Evolutionary conservation across 2,329 filamentous ascomycete genomes (phyloP), one percentile per base, ranked within the genome.

Genomic region (Neoscytalidium dimidiatum): DNA sequence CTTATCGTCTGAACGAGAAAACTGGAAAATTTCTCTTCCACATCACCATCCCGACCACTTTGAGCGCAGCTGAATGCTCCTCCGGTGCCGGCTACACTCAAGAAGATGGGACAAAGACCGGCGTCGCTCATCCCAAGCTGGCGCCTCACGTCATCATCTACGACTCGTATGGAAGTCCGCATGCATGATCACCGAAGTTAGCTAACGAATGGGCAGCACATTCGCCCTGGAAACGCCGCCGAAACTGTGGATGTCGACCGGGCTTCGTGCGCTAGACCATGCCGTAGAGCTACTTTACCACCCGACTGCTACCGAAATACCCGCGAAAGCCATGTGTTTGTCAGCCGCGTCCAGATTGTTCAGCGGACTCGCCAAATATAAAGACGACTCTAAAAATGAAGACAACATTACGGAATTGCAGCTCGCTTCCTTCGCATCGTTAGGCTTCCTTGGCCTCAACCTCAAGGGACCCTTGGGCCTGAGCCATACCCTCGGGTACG

Each of bases 281-380:
- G 83, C 85, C 0, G 75, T 86, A 56, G 85, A 87, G 70, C 65
- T 81, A 1, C 73, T 84, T 66, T 86, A 86, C 68, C 82, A 87
- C 65, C 82, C 82, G 0, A 81, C 79, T 0, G 78, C 82, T 1
- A 79, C 78, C 1, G 84, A 86, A 69, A 78, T 85, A 70, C 84
- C 84, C 0, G 79, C 78, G 19, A 77, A 80, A n/a, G 77, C 79
- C 67, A 73, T 83, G 66, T 73, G 75, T 1, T 66, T 85, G 31
- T 76, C 77, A 29, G 80, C 84, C 2, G 81, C 83, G 0, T 74
- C 70, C 1, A 77, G 75, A 3, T 73, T 87, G 2, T 86, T 86
- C 72, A 76, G 74, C 17, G 74, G 80, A 62, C 73, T 87, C 38
- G 79, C 78, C 0, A 76, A 78, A 67, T 85, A 82, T 69, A 81